Base-by-base conservation (phyloP, 83 land plant genomes). In the Larix sibirica region DNA sequence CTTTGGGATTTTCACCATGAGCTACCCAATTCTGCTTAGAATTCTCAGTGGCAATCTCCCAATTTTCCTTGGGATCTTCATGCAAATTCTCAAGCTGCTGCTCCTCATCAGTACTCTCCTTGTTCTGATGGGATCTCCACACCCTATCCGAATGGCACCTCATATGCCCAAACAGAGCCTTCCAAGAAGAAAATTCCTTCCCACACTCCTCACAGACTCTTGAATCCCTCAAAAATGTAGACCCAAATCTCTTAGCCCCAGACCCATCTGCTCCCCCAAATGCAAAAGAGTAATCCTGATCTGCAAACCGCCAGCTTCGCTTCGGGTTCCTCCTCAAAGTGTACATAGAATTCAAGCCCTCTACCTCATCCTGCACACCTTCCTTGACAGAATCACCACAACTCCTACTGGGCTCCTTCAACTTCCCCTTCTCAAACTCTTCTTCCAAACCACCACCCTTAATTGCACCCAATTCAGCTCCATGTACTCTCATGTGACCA, bases 321-420 rank as follows among this genome's bases (percentile, higher is more conserved):
- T 85, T 88, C 66, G 86, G 90, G 63, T 88, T 88, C n/a, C 81
- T 81, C 68, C 87, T 82, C 21, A 88, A 69, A 38, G 71, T 83
- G 81, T 88, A 88, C 17, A 63, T 26, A 64, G 50, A 74, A 24
- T 18, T 68, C 58, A 77, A 16, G 47, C 20, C 6, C 44, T 71
- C 77, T 73, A 40, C 38, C 18, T 20, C 74, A 33, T 24, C 21
- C 8, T 36, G n/a, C 16, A 17, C 74, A 33, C 42, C 42, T 69
- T 69, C 74, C 56, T 50, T 50, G 56, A 50, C 56, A 50, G 56
- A 50, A 50, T 50, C 56, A 50, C 56, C 56, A 50, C 56, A 50
- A 50, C 56, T 50, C 56, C 13, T 50, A 50, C 56, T 50, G 56
- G 56, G 56, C 56, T 50, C 56, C 14, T 50, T 50, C 56, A 50